A percentile compares a stretch with the other conserved stretches of the same genome.
phyloP scores from a whole-genome alignment of 352 stramenopile genomes.

The Globisporangium alternatum region DNA sequence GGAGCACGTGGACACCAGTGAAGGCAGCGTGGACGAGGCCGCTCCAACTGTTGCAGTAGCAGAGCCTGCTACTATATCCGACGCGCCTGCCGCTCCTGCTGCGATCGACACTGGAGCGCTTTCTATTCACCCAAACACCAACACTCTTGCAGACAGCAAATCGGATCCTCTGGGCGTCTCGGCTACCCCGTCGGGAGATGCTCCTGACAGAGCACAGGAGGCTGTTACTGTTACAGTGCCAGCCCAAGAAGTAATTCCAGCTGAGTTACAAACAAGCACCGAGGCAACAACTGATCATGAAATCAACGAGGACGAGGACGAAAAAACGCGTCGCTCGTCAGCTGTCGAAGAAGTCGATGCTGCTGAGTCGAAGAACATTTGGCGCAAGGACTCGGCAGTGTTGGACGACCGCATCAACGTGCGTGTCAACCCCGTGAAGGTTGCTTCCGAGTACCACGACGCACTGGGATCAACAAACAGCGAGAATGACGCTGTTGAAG shows the following conservation, averaged over 20 bases:
- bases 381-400: slow-evolving; percentile 3
- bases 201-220: neutral
- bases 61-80: neutral
- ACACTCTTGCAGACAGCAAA: neutral
- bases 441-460: slow-evolving; percentile 12
- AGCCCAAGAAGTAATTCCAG: neutral
- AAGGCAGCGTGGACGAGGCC: neutral
- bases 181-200: too few species aligned
- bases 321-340: neutral
- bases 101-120: neutral
- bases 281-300: neutral
- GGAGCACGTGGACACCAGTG: neutral
- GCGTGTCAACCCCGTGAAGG: slow-evolving; percentile 9
- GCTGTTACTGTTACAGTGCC: too few species aligned
- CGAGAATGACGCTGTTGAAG: neutral
- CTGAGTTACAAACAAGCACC: neutral
- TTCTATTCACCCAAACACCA: too few species aligned
- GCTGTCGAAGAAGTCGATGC: neutral
- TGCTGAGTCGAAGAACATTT: slow-evolving; percentile 14
- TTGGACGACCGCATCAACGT: slow-evolving; percentile 24
- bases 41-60: neutral
- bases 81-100: neutral
- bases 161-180: neutral
- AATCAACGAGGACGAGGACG: slow-evolving; percentile 3
- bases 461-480: neutral